Base-by-base conservation (phyloP, 75 land plant species). In the Cryptomeria japonica region DNA sequence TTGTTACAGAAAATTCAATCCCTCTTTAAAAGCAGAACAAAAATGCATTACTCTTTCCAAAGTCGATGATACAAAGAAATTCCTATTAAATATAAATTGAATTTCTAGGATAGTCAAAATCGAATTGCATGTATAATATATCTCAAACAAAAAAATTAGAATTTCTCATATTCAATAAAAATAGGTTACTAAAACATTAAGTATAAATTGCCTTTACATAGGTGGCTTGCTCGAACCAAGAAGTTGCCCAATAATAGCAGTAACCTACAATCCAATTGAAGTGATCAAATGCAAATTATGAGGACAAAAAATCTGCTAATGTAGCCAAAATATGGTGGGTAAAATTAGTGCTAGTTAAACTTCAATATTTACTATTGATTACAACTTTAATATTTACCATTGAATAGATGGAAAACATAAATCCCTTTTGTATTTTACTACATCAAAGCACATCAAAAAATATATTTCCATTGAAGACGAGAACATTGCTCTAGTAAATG, bases 181-280 rank as follows among this genome's bases (percentile, higher is more conserved):
- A 34, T 76, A 10, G 38, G 39, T 76, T 36, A 16, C 38, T 39
- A 76, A 36, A 36, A 76, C 1, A 75, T 34, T n/a, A 18, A 5
- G 70, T 64, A 6, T 76, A 76, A 32, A 76, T 76, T 36, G 79
- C 38, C 1, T 76, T 87, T 87, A 87, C 86, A 87, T 84, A 25
- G 86, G 73, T 22, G 90, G 91, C 85, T 86, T 87, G 84, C 86
- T 85, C 1, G 88, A 87, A 58, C 92, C 88, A 87, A 91, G 92
- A 31, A 91, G 86, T 77, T 89, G 92, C 28, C 92, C 92, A 16
- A 91, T 72, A 14, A 91, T 49, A 46, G 89, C 87, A 18, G 92
- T 91, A 16, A 91, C 90, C 92, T 91, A 87, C 42, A 91, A 77
- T 47, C 18, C 34, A 32, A 34, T 22, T 64, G 28, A 64, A 25